These are phyloP conservation scores for Tricholomella constricta DNA, from an alignment of 768 basidiomycete species.

Conservation along the genomic window DNA sequence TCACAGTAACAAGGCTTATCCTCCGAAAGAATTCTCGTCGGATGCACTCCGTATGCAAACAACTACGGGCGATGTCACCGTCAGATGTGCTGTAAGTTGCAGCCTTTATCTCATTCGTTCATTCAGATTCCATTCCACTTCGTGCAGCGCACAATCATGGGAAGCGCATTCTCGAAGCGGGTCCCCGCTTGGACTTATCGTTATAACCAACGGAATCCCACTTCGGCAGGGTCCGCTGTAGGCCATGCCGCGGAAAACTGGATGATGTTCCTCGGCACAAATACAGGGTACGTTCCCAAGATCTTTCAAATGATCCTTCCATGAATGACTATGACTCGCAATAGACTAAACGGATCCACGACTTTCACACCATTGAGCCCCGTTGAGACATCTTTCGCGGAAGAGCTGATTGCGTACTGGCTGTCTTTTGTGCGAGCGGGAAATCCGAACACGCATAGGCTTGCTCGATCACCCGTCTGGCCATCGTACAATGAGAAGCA, in stretches of 20 bases:
- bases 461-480: slow-evolving; percentile 55
- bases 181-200: slow-evolving; percentile 53
- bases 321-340: not conserved
- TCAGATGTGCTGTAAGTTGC: slow-evolving; percentile 55
- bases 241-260: slow-evolving; percentile 63
- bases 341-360: slow-evolving; percentile 18
- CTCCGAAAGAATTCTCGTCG: slow-evolving; percentile 43
- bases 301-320: not conserved
- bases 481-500: slow-evolving; percentile 30
- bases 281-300: slow-evolving; percentile 50
- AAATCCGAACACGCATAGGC: slow-evolving; percentile 57
- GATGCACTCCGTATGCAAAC: slow-evolving; percentile 43
- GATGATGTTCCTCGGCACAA: slow-evolving; percentile 67
- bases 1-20: slow-evolving; percentile 36
- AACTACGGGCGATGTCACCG: slow-evolving; percentile 48
- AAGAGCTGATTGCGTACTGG: slow-evolving; percentile 67
- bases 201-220: slow-evolving; percentile 59
- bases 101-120: not conserved
- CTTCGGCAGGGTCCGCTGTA: slow-evolving; percentile 35
- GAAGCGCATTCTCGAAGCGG: slow-evolving; percentile 36
- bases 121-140: not conserved
- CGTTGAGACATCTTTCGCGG: slow-evolving; percentile 50
- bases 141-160: slow-evolving; percentile 47
- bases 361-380: slow-evolving; percentile 32
- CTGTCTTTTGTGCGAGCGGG: slow-evolving; percentile 62